A percentile compares a stretch with the other conserved stretches of the same genome.
These are phyloP conservation scores for Candida sanyaensis DNA, from an alignment of 1,139 yeast species.

Conservation along the genomic window DNA sequence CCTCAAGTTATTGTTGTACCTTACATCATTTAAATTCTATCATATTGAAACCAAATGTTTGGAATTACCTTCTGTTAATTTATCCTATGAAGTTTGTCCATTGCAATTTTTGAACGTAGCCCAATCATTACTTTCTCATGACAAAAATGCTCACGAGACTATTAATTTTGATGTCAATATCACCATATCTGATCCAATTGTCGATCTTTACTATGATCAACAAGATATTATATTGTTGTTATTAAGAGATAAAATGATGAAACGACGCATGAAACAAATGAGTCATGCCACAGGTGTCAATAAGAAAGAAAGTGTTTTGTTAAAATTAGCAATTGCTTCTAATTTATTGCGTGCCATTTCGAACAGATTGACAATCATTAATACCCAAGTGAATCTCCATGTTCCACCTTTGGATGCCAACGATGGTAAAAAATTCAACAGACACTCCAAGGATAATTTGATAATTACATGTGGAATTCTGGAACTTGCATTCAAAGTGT, in stretches of 20 bases:
- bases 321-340: conserved; percentile 11
- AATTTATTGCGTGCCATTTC: conserved; percentile 22
- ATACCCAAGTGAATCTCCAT: conserved; percentile 30
- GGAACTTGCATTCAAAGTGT: conserved; percentile 29
- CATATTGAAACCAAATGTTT: conserved; percentile 34
- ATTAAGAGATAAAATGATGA: conserved; percentile 12
- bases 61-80: conserved; percentile 39
- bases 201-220: conserved; percentile 45
- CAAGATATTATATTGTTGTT: conserved; percentile 18
- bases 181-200: conserved; percentile 32
- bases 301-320: conserved; percentile 10
- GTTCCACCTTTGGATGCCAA: conserved; percentile 28
- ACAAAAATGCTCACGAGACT: conserved; percentile 7
- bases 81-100: conserved; percentile 24
- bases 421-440: conserved; percentile 22
- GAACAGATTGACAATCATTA: conserved; percentile 33
- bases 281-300: conserved; percentile 14
- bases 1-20: conserved; percentile 14
- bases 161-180: conserved; percentile 22
- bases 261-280: conserved; percentile 12
- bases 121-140: conserved; percentile 15
- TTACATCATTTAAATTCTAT: conserved; percentile 30
- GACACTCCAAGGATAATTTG: conserved; percentile 33
- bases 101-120: conserved; percentile 16
- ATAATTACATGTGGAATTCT: conserved; percentile 25